Evolutionary conservation across 176 grass and related monocot genomes (phyloP), one percentile per base, ranked within the genome.

Genomic region (Oryza punctata): DNA sequence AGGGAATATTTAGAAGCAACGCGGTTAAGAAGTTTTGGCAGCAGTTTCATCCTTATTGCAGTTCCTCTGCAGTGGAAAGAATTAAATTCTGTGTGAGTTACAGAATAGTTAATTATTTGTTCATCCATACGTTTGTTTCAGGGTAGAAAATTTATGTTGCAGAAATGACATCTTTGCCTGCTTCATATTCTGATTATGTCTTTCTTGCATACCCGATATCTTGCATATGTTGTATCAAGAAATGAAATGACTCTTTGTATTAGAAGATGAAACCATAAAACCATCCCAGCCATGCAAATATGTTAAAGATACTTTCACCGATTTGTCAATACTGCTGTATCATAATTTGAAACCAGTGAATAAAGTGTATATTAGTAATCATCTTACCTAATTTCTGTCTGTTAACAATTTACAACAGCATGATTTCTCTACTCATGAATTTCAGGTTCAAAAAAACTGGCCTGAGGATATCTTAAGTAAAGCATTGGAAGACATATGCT

Each of bases 11-110:
- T 82, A 90, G 90, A 86, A 88, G 75, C 10, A 90, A 87, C 67
- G 96, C 89, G 43, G 91, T 95, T 61, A 80, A 90, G 79, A 93
- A 70, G 41, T 95, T 98, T 80, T 95, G 93, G 93, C 87, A 92
- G 77, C 83, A 98, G 25, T 93, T 98, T 70, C 64, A 98, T 92
- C 83, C 89, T 79, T 94, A 88, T 68, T 88, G 40, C 83, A 89
- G 67, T 83, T 81, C 83, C 38, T 90, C 82, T 59, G 52, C 76
- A 69, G 45, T 76, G 12, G 87, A 89, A 15, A 87, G 78, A 87
- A 85, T 76, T 85, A 88, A 87, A 44, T 90, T 93, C 59, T 92
- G 82, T 79, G 93, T 95, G 87, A 87, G 91, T 85, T 85, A 32
- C 72, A 59, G 33, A 10, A 32, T 70, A 79, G 12, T 30, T 63